Evolutionary conservation across 1,284 basidiomycete species (phyloP).

Genomic region (Cryptococcus floricola): DNA sequence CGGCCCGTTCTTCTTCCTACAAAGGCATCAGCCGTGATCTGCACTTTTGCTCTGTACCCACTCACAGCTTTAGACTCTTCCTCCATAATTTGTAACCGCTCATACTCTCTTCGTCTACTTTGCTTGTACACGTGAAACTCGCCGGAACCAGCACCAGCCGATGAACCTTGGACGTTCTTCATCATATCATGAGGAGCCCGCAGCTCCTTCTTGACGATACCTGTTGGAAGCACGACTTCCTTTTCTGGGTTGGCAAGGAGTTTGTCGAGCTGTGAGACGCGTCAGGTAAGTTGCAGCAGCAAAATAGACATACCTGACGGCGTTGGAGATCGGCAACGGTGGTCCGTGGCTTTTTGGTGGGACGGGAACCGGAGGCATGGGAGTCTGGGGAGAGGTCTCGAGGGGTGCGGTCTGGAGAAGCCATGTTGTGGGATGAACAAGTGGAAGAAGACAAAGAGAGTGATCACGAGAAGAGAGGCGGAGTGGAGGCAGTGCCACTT

Average conservation of each 20-base stretch:
- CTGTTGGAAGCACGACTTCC: constrained; percentile 67
- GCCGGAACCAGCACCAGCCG: constrained; percentile 81
- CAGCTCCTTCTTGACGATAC: constrained; percentile 58
- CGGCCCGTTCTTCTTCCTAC: constrained; percentile 63
- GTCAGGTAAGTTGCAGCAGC: not conserved
- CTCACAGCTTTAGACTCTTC: constrained; percentile 71
- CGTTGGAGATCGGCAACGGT: constrained; percentile 16
- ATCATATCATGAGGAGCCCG: constrained; percentile 89
- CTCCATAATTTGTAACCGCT: constrained; percentile 85
- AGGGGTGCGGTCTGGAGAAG: not conserved
- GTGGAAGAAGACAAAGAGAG: not conserved
- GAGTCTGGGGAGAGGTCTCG: not conserved
- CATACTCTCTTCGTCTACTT: constrained; percentile 86
- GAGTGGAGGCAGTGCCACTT: too few relatives aligned
- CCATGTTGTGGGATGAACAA: not conserved
- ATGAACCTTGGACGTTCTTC: constrained; percentile 95
- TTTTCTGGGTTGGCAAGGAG: constrained; percentile 83
- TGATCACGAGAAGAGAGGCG: too few relatives aligned
- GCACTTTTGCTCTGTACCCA: constrained; percentile 4
- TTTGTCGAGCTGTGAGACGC: constrained; percentile 63
- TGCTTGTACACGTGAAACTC: constrained; percentile 99
- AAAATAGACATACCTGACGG: constrained; percentile 6
- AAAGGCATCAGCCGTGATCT: not conserved
- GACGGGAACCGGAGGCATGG: constrained; percentile 2
- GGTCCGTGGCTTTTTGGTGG: constrained; percentile 5